Evolutionary conservation across 257 asterid species (phyloP), one percentile per base, ranked within the genome.

Genomic region (Solanum habrochaites): DNA sequence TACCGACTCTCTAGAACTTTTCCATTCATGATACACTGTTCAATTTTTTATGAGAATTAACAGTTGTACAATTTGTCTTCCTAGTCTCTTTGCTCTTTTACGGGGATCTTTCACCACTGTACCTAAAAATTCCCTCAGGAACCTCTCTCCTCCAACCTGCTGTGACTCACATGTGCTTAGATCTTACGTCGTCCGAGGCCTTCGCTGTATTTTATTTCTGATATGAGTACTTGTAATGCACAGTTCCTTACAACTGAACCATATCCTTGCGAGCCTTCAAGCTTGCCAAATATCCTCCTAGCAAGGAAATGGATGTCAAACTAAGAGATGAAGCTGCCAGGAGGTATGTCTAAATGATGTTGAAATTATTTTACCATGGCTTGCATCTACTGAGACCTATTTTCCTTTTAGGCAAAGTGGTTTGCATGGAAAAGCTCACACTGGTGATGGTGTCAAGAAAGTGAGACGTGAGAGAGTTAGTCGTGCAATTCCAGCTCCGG

Each of bases 221-320:
- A 80, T 56, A 5, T 77, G 67, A 9, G 2, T 27, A 9, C 66
- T 25, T 52, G 6, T 69, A 35, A 35, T 87, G 86, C 80, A 27
- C 95, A 96, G 99, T 95, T 93, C 89, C 94, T 95, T 82, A 87
- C 90, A 15, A 90, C 94, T 9, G 96, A 96, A 89, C 99, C 99
- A 52, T 90, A 88, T 82, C 98, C 98, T n/a, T 95, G 99, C 45
- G 93, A 94, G 40, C 98, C 99, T 27, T 95, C 96, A 83, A 91
- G 93, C 86, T 87, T 96, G 86, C 99, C 99, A 3, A 96, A 83
- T 96, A 89, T 94, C 98, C 98, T 86, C 98, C 99, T 10, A 95
- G 96, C 96, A 96, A 96, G 92, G 99, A 96, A 91, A 88, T 96
- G 94, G 99, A 96, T 88, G 86, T 95, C 85, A 96, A 96, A 91